Evolutionary conservation across 2,329 filamentous ascomycete genomes (phyloP), one percentile per base, ranked within the genome.

Genomic region (Sporothrix brasiliensis): DNA sequence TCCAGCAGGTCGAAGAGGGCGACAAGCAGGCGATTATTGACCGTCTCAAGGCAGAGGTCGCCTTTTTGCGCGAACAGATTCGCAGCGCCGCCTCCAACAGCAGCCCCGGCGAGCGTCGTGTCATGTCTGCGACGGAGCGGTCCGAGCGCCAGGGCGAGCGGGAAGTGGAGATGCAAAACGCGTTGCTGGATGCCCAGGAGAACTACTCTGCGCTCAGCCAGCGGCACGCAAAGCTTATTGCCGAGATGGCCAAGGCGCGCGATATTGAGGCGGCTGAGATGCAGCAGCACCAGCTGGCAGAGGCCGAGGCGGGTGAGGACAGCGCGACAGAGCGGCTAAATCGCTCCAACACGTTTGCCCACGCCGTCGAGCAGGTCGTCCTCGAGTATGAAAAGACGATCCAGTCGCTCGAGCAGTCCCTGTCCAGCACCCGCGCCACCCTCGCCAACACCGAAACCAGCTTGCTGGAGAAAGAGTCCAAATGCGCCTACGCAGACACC

Each of bases 311-410:
- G 14, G 83, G 90, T 19, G 92, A 89, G 69, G 93, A 94, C 77
- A 92, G 85, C 75, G 92, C 93, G 0, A 90, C 93, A 30, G 94
- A 97, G 78, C 88, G 95, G 68, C 82, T 98, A 74, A 96, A 97
- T 78, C 90, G 95, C 53, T 99, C 96, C 21, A 97, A 96, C 78
- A 96, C 92, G 0, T 98, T 99, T 78, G 94, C 94, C 1, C 91
- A 97, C 78, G 94, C 94, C 39, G 94, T 99, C 24, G 95, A 99
- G 77, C 92, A 97, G 77, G 93, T 99, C 27, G 93, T 99, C 3
- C 83, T 98, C 65, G 95, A 99, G 80, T 99, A 99, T 78, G 96
- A 99, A 79, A 98, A 97, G 85, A 99, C 96, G 0, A 99, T 99
- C 66, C 94, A 98, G 79, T 91, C 88, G 68, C 86, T 99, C 19